Evolutionary conservation across 2,329 filamentous ascomycete species (phyloP).

Genomic region (Venturia pyrina): DNA sequence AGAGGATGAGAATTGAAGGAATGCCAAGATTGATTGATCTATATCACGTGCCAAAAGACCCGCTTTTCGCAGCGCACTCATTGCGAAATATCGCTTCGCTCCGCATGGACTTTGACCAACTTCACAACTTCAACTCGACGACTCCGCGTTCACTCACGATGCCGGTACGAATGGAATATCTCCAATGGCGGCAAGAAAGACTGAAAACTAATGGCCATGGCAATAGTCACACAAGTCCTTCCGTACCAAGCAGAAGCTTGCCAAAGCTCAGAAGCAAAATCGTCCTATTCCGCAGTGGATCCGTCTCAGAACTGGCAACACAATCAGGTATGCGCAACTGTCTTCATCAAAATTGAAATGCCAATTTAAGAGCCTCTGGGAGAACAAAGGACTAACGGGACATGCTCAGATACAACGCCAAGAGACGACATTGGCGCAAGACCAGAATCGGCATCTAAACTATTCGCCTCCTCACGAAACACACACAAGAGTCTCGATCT

Average conservation of each 20-base stretch:
- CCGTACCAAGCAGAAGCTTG: conserved; percentile 99
- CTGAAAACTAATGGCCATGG: not conserved
- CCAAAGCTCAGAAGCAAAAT: conserved; percentile 99
- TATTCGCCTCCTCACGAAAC: conserved; percentile 32
- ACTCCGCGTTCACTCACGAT: conserved; percentile 12
- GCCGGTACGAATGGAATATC: conserved; percentile 10
- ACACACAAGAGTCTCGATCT: not conserved
- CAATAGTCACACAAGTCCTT: conserved; percentile 83
- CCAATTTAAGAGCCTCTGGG: not conserved
- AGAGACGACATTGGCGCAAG: conserved; percentile 99
- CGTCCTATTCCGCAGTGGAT: conserved; percentile 99
- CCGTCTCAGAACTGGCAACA: conserved; percentile 95
- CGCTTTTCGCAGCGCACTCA: not conserved
- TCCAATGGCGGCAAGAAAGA: not conserved
- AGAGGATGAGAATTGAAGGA: not conserved
- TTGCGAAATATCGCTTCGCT: not conserved
- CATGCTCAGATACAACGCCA: conserved; percentile 86
- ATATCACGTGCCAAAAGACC: too few relatives aligned
- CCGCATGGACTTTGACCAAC: not conserved
- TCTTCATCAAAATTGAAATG: not conserved
- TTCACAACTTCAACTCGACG: not conserved
- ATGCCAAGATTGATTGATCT: too few relatives aligned
- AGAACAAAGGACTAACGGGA: conserved; percentile 4
- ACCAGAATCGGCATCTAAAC: conserved; percentile 96
- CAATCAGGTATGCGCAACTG: conserved; percentile 72